Evolutionary conservation across 495 filamentous ascomycete species (phyloP), one percentile per base, ranked within the genome.

Genomic region (Tuber indicum): DNA sequence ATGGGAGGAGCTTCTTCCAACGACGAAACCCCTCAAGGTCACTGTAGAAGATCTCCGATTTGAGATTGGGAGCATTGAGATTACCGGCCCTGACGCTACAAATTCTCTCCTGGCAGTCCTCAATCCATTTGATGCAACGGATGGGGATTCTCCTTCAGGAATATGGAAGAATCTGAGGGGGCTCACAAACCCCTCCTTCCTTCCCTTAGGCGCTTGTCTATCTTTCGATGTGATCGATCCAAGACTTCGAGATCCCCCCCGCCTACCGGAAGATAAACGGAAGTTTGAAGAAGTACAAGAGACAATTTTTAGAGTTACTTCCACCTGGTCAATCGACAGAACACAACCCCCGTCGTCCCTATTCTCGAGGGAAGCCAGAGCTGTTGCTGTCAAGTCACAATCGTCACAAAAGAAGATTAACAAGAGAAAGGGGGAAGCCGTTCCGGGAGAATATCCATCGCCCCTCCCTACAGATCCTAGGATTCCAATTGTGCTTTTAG

Each of bases 61-160:
- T 81, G 94, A 98, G 80, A 91, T 99, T 84, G 96, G 96, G 70
- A 97, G 94, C 82, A 95, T 98, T 72, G 92, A 97, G 78, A 86
- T 98, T 74, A 91, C 89, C 0, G 96, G 96, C 0, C 94, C 96
- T 1, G 92, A 88, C 3, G 92, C 93, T 10, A 94, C 92, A 4
- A 94, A 98, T 84, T 88, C 93, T 4, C 85, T 99, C 3, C 86
- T 94, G 39, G 88, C 91, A 10, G 86, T 91, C 26, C 87, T 99
- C 72, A 87, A 88, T 72, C 91, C 94, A 75, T 70, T 75, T 21
- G 74, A 78, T 45, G 77, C 76, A 21, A 52, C 74, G 4, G 62
- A 73, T 44, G 78, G 84, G 52, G 84, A 88, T 41, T 85, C 82
- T 21, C 88, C 91, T 72, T 87, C 86, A 44, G 83, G 85, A 14